Evolutionary conservation across 108 stramenopile species (phyloP), one percentile per base, ranked within the genome.

Genomic region (Cyclostephanos invisitatus): DNA sequence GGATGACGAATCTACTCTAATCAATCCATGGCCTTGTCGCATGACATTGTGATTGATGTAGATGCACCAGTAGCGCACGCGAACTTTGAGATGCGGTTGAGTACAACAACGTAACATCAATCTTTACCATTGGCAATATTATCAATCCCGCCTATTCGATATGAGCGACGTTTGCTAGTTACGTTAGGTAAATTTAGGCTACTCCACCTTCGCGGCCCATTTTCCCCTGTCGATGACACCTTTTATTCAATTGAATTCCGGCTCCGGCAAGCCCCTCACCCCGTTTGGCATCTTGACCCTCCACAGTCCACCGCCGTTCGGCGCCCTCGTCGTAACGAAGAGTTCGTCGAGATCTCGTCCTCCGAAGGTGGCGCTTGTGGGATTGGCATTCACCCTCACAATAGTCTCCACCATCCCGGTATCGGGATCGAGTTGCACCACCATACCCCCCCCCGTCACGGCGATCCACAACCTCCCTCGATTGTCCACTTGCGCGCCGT

Each of bases 291-390:
- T 74, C 54, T 86, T 83, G n/a, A 86, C 73, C 4, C 81, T 57
- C 70, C 85, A 90, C 12, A 90, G 58, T 15, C 83, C 86, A 37
- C 90, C 90, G 11, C 90, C 90, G 62, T 86, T 86, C 7, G 87
- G 90, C 17, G 80, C 76, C 27, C 85, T 59, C 7, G 87, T 90
- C 6, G 89, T 90, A 42, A 90, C 86, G 73, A 87, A 90, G 20
- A 90, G 70, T 42, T 82, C 75, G 72, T 90, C 86, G 24, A 86
- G 78, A 56, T 84, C 38, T 0, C 55, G 63, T 18, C 89, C 89
- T 1, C 89, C 89, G 70, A 89, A 89, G 0, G 89, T 89, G 38
- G 76, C 72, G 15, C 80, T 82, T 9, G 89, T 89, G 2, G 89
- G 89, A 47, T 77, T 78, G 7, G 83, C 86, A 20, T 83, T 80